Evolutionary conservation across 2,329 filamentous ascomycete species (phyloP).

Genomic region (Bipolaris zeicola): DNA sequence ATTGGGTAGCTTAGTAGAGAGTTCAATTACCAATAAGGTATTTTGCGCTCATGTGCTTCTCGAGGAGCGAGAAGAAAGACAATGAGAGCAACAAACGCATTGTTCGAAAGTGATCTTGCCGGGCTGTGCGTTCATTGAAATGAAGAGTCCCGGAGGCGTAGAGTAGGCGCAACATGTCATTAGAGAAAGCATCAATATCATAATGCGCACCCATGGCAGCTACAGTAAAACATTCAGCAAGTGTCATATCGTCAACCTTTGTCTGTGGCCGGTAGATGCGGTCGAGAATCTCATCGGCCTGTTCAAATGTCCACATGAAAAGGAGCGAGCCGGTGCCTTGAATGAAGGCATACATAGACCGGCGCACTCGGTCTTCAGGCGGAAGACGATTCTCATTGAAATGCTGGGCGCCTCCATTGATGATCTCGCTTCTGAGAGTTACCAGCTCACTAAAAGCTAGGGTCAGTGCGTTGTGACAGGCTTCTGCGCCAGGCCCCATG

Average conservation of each 20-base stretch:
- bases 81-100: constrained; percentile 45
- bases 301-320: constrained; percentile 42
- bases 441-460: constrained; percentile 45
- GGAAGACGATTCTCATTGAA: constrained; percentile 40
- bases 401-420: constrained; percentile 27
- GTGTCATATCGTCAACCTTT: constrained; percentile 37
- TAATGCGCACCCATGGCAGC: constrained; percentile 48
- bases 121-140: constrained; percentile 41
- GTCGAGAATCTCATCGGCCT: constrained; percentile 43
- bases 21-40: constrained; percentile 43
- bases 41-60: constrained; percentile 48
- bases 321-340: constrained; percentile 45
- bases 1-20: neutral
- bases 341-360: constrained; percentile 44
- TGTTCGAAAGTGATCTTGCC: constrained; percentile 39
- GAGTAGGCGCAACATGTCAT: constrained; percentile 35
- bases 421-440: constrained; percentile 38
- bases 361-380: constrained; percentile 33
- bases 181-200: constrained; percentile 43
- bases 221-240: constrained; percentile 45
- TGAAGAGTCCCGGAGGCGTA: constrained; percentile 44
- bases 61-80: constrained; percentile 45
- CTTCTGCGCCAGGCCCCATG: constrained; percentile 30
- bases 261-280: constrained; percentile 40
- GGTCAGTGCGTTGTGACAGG: constrained; percentile 44